A percentile compares a stretch with the other conserved stretches of the same genome.
Evolutionary conservation across 306 rosid genomes (phyloP).

Genomic region (Cucumis hystrix): DNA sequence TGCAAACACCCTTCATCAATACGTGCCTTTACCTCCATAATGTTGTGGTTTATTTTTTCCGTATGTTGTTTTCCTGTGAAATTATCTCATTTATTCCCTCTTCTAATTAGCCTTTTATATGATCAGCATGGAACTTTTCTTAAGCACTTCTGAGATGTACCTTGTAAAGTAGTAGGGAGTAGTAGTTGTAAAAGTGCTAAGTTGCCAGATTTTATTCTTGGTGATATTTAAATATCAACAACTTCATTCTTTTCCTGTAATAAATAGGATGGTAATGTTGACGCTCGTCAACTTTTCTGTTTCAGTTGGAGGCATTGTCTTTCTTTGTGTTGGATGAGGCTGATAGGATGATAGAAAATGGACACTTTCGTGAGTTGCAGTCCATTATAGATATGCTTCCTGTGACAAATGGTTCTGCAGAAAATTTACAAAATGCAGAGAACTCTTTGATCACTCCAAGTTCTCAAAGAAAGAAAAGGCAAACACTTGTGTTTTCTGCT

Average conservation of each 20-base stretch:
- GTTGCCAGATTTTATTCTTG: neutral
- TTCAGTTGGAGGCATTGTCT: slow-evolving; percentile 84
- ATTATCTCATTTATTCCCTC: neutral
- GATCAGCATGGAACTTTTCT: neutral
- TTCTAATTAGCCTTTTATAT: neutral
- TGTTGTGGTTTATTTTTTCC: neutral
- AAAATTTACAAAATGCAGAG: slow-evolving; percentile 29
- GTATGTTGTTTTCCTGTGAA: neutral
- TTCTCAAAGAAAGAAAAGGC: slow-evolving; percentile 77
- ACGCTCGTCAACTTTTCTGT: slow-evolving; percentile 12
- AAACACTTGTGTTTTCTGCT: slow-evolving; percentile 93
- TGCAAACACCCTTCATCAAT: neutral
- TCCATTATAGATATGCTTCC: slow-evolving; percentile 95
- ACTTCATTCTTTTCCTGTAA: neutral
- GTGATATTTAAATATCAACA: neutral
- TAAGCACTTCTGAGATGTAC: neutral
- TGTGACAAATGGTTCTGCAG: slow-evolving; percentile 25
- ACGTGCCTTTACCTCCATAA: neutral
- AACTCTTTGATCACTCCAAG: slow-evolving; percentile 39
- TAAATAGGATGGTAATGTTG: neutral
- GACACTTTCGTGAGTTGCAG: slow-evolving; percentile 86
- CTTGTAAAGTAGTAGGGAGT: neutral
- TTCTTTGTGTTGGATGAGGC: slow-evolving; percentile 97
- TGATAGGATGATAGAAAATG: slow-evolving; percentile 87
- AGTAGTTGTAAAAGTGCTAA: neutral